Conservation (phyloP, 805 yeast genomes). For the Lachancea nothofagi region DNA sequence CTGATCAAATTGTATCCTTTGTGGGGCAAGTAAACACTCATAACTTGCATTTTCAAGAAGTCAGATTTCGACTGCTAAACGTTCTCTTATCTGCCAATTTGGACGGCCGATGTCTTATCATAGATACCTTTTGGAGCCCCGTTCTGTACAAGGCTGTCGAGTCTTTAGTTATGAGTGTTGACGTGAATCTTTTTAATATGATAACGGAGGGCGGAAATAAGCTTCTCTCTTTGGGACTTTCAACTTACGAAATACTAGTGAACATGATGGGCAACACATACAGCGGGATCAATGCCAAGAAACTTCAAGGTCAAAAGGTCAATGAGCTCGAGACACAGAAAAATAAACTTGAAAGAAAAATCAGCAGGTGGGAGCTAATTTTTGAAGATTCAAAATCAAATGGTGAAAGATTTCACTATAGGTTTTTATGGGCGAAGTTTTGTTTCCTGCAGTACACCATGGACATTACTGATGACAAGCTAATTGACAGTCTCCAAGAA, state of each 20-base stretch:
- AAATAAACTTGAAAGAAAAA: constrained; percentile 40
- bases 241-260: constrained; percentile 43
- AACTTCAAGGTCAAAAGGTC: constrained; percentile 28
- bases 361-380: constrained; percentile 44
- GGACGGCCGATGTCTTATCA: constrained; percentile 23
- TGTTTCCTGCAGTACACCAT: constrained; percentile 40
- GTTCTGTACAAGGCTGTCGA: constrained; percentile 33
- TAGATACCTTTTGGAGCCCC: constrained; percentile 38
- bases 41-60: constrained; percentile 35
- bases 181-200: constrained; percentile 22
- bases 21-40: constrained; percentile 26
- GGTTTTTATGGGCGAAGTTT: constrained; percentile 47
- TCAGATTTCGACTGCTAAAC: constrained; percentile 32
- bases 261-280: constrained; percentile 37
- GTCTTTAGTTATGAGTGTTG: constrained; percentile 29
- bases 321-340: constrained; percentile 36
- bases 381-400: constrained; percentile 20
- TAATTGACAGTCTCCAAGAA: constrained; percentile 25
- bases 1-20: constrained; percentile 19
- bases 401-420: constrained; percentile 19
- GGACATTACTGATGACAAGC: constrained; percentile 30
- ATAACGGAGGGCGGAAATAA: constrained; percentile 10
- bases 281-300: constrained; percentile 28
- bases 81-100: constrained; percentile 16
- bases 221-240: constrained; percentile 23